phyloP scores from a whole-genome alignment of 2,329 filamentous ascomycete species.

The Pseudocercospora cruenta region DNA sequence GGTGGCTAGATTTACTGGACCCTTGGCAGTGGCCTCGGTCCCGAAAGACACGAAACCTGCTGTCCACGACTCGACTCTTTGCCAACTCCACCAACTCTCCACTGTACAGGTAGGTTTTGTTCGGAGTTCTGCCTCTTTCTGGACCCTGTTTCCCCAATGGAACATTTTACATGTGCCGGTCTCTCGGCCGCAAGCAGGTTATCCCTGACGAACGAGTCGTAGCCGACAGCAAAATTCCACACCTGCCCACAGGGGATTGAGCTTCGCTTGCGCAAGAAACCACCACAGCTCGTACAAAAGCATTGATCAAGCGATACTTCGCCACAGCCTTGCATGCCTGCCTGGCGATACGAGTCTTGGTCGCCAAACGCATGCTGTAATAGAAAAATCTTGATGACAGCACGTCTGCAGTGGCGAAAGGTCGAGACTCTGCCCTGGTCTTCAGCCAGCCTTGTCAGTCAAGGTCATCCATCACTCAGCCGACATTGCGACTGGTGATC shows the following conservation, averaged over 20 bases:
- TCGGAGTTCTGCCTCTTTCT: not conserved
- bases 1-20: not conserved
- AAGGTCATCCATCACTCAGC: constrained; percentile 21
- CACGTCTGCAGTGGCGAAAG: not conserved
- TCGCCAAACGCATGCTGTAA: not conserved
- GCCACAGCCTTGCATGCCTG: constrained; percentile 9
- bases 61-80: not conserved
- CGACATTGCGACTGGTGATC: constrained; percentile 19
- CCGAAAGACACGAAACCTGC: not conserved
- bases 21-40: not conserved
- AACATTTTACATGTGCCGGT: not conserved
- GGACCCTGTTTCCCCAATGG: not conserved
- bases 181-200: not conserved
- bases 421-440: not conserved
- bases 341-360: constrained; percentile 1
- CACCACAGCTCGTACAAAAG: not conserved
- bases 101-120: not conserved
- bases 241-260: not conserved
- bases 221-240: not conserved
- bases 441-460: not conserved
- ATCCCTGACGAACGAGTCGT: constrained; percentile 3
- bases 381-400: not conserved
- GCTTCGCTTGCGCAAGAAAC: not conserved
- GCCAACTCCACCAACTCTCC: not conserved
- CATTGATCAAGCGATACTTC: not conserved